A percentile compares a stretch with the other conserved stretches of the same genome.
Conservation (phyloP, 495 filamentous ascomycete genomes). For the Lasiosphaeria hispida region DNA sequence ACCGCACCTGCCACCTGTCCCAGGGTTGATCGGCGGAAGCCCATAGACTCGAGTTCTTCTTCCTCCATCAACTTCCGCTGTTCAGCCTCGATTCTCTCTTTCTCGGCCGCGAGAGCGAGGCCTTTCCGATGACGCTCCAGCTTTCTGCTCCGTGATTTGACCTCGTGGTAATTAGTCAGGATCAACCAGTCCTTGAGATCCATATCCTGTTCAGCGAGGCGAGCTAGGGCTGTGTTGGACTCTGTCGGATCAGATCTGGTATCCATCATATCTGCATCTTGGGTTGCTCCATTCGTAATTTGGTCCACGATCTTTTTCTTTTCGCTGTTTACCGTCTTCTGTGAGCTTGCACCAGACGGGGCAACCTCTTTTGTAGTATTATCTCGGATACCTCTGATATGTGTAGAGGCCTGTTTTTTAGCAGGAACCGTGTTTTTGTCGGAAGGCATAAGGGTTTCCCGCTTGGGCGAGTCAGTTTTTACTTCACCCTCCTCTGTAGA, state of each 20-base stretch:
- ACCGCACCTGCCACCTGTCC: slow-evolving; percentile 5
- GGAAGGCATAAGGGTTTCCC: too few species aligned
- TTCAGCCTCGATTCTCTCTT: slow-evolving; percentile 36
- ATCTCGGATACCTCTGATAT: too few species aligned
- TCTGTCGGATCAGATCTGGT: background rate
- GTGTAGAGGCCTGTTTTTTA: too few species aligned
- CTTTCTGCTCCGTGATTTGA: slow-evolving; percentile 44
- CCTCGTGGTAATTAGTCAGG: slow-evolving; percentile 57
- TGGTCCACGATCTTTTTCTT: too few species aligned
- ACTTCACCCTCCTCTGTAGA: too few species aligned
- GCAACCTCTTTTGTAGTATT: too few species aligned
- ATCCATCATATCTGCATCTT: too few species aligned
- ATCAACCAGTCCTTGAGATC: slow-evolving; percentile 62
- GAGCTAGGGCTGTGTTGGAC: slow-evolving; percentile 14
- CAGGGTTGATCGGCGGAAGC: slow-evolving; percentile 9
- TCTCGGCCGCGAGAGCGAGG: slow-evolving; percentile 43
- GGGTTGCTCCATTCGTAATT: too few species aligned
- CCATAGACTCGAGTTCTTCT: slow-evolving; percentile 24
- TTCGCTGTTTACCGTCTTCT: too few species aligned
- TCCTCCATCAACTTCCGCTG: slow-evolving; percentile 30
- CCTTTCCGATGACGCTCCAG: slow-evolving; percentile 45
- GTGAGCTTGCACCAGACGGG: too few species aligned
- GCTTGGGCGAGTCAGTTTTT: too few species aligned
- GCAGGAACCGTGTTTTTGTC: too few species aligned
- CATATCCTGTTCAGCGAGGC: slow-evolving; percentile 27